Percentiles rank a stretch among this genome's conserved stretches.
phyloP scores from a whole-genome alignment of 805 yeast species.

The Lipomyces anomalus region DNA sequence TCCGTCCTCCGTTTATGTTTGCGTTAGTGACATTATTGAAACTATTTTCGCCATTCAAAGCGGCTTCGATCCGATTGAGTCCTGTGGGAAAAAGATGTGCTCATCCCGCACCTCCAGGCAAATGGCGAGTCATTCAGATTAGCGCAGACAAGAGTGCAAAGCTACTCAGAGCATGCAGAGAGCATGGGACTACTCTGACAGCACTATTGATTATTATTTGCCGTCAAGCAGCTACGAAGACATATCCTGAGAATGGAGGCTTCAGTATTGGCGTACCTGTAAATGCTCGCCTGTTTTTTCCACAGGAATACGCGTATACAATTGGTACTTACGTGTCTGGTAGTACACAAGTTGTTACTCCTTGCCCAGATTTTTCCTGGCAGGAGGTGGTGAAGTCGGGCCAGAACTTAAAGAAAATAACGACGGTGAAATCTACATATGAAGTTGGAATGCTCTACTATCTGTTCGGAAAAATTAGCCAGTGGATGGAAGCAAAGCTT shows the following conservation, averaged over 20 bases:
- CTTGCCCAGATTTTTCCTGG: neutral
- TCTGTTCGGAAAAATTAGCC: neutral
- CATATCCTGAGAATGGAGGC: conserved; percentile 2
- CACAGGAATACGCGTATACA: neutral
- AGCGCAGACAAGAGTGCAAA: neutral
- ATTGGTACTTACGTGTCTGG: neutral
- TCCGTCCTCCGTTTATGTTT: neutral
- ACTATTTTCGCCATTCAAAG: neutral
- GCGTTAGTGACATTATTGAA: neutral
- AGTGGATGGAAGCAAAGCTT: neutral
- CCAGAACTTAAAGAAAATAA: too few relatives aligned
- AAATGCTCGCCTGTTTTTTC: conserved; percentile 11
- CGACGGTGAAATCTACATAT: neutral
- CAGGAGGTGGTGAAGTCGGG: neutral
- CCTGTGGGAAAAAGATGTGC: neutral
- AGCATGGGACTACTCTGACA: conserved; percentile 10
- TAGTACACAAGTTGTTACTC: neutral
- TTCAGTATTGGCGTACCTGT: conserved; percentile 6
- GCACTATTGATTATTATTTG: conserved; percentile 2
- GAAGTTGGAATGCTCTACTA: neutral
- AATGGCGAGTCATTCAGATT: neutral
- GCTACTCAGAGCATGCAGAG: conserved; percentile 4
- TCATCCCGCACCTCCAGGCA: neutral
- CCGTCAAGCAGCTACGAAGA: conserved; percentile 1
- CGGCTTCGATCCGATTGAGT: neutral